Conservation (phyloP, 1,284 basidiomycete species). For the Wolfiporia cocos region DNA sequence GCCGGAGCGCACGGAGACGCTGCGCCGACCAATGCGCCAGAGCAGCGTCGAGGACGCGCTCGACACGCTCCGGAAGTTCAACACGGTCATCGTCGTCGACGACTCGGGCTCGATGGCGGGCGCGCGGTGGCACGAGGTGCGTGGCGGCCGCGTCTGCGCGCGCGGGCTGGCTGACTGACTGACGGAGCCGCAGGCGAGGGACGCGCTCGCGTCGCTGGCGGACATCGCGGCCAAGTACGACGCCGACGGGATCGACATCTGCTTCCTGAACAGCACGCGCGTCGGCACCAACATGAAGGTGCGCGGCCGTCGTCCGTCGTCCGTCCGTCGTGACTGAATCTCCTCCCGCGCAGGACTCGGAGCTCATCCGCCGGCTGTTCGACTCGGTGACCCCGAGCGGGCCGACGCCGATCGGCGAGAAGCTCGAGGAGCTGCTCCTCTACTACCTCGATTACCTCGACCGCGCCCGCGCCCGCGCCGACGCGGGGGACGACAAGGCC, state of each 20-base stretch:
- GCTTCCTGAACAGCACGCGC: constrained; percentile 37
- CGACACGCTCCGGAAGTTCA: constrained; percentile 36
- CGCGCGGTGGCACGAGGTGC: constrained; percentile 40
- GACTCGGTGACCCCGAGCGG: constrained; percentile 36
- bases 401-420: constrained; percentile 42
- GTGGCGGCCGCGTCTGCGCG: not conserved
- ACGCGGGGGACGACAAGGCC: constrained; percentile 23
- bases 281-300: constrained; percentile 32
- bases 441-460: constrained; percentile 42
- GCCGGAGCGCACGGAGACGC: constrained; percentile 11
- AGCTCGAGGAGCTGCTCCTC: constrained; percentile 39
- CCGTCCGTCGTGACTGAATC: not conserved
- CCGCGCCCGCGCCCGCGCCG: constrained; percentile 23
- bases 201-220: constrained; percentile 37
- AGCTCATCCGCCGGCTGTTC: constrained; percentile 35
- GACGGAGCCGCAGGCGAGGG: constrained; percentile 27
- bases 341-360: constrained; percentile 19
- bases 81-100: constrained; percentile 51
- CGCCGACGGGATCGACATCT: constrained; percentile 42
- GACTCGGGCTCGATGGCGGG: constrained; percentile 54
- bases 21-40: constrained; percentile 21
- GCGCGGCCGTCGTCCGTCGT: not conserved
- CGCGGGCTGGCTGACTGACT: not conserved
- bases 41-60: constrained; percentile 36
- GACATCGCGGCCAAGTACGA: constrained; percentile 38